Evolutionary conservation across 148 eudicot genomes (phyloP).

Genomic region (Pharnaceum exiguum): DNA sequence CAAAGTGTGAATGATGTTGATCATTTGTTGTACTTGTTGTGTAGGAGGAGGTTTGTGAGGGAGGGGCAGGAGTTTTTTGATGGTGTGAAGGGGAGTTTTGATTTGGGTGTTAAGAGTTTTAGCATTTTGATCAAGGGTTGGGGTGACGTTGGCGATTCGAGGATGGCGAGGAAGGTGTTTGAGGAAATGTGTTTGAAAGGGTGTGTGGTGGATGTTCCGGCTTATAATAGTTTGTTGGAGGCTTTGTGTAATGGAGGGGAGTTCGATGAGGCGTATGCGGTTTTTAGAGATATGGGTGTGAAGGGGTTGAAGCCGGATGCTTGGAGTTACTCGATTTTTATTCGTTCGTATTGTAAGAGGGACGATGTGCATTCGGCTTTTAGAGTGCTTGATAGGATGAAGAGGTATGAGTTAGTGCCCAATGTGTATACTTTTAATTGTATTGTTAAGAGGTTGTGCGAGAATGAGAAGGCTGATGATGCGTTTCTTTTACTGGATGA

Average conservation of each 20-base stretch:
- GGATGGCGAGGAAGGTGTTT: constrained; percentile 44
- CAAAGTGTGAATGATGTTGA: constrained; percentile 52
- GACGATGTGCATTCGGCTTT: constrained; percentile 56
- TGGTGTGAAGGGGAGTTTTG: constrained; percentile 32
- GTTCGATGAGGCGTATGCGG: constrained; percentile 53
- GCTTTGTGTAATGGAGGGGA: constrained; percentile 60
- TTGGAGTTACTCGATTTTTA: constrained; percentile 63
- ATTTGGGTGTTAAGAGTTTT: constrained; percentile 43
- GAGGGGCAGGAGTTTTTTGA: constrained; percentile 69
- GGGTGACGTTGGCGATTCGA: constrained; percentile 50
- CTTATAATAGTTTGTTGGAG: constrained; percentile 66
- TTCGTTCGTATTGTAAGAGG: constrained; percentile 59
- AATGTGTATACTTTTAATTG: constrained; percentile 73
- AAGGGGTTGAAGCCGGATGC: constrained; percentile 67
- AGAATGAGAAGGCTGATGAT: constrained; percentile 51
- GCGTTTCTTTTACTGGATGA: constrained; percentile 62
- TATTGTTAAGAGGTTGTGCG: constrained; percentile 54
- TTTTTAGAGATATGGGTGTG: constrained; percentile 47
- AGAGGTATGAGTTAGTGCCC: constrained; percentile 55
- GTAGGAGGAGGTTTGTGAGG: constrained; percentile 51
- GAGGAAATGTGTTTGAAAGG: constrained; percentile 80
- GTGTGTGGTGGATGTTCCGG: constrained; percentile 54
- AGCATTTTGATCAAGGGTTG: constrained; percentile 71
- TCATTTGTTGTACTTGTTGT: constrained; percentile 54
- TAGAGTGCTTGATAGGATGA: constrained; percentile 71